These are phyloP conservation scores for Kodamaea jinghongensis DNA, from an alignment of 805 yeast genomes.

Conservation along the genomic window DNA sequence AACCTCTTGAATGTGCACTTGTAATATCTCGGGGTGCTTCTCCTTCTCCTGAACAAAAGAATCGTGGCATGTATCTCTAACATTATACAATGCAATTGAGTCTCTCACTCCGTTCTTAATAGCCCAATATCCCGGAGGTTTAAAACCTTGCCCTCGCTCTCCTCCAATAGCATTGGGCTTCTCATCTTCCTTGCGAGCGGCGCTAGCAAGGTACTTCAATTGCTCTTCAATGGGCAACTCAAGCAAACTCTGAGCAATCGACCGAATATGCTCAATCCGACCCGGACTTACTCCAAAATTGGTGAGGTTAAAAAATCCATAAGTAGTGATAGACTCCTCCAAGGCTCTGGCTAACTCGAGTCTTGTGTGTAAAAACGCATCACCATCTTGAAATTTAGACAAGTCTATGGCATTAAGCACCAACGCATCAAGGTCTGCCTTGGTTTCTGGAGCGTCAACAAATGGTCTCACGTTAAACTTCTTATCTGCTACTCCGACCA, in stretches of 20 bases:
- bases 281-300: constrained; percentile 22
- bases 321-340: constrained; percentile 8
- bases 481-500: constrained; percentile 1
- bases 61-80: constrained; percentile 6
- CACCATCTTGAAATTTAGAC: constrained; percentile 6
- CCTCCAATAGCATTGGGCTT: constrained; percentile 8
- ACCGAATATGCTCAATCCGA: constrained; percentile 18
- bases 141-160: constrained; percentile 12
- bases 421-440: constrained; percentile 3
- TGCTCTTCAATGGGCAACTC: constrained; percentile 27
- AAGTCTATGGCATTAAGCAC: constrained; percentile 8
- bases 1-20: constrained; percentile 8
- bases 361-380: constrained; percentile 1
- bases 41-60: constrained; percentile 5
- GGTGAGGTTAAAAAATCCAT: constrained; percentile 11
- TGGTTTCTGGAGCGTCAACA: constrained; percentile 8
- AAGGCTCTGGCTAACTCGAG: constrained; percentile 6
- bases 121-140: constrained; percentile 12
- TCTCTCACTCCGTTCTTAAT: constrained; percentile 12
- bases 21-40: constrained; percentile 9
- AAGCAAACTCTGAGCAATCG: constrained; percentile 25
- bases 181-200: constrained; percentile 28
- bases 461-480: constrained; percentile 10
- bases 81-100: constrained; percentile 10
- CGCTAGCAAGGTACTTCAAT: constrained; percentile 25